phyloP scores from a whole-genome alignment of 345 rosid species.

The Linum lewisii region DNA sequence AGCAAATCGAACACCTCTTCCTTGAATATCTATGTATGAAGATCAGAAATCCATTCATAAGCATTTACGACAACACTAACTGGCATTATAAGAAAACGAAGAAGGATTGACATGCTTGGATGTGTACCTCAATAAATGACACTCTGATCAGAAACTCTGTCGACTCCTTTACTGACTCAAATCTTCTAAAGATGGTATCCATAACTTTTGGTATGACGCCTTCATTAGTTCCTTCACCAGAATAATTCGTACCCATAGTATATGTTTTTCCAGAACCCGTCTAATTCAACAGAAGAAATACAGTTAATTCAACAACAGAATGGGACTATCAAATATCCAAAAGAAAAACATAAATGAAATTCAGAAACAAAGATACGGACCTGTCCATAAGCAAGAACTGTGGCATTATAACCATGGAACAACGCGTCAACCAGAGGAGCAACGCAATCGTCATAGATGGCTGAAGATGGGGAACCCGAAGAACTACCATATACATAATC shows the following conservation, averaged over 20 bases:
- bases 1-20: conserved; percentile 92
- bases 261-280: conserved; percentile 94
- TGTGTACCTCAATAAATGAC: conserved; percentile 81
- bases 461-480: conserved; percentile 34
- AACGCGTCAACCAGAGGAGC: conserved; percentile 88
- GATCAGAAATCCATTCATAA: not conserved
- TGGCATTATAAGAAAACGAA: not conserved
- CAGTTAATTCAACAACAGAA: not conserved
- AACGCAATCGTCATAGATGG: conserved; percentile 55
- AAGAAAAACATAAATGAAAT: not conserved
- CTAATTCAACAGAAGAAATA: conserved; percentile 24
- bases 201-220: conserved; percentile 81
- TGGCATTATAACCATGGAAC: conserved; percentile 81
- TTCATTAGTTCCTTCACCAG: conserved; percentile 41
- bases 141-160: conserved; percentile 67
- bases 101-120: not conserved
- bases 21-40: conserved; percentile 58
- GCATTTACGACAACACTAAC: not conserved
- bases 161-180: conserved; percentile 34
- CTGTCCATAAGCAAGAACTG: conserved; percentile 95
- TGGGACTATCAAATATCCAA: not conserved
- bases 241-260: conserved; percentile 89
- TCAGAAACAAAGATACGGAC: conserved; percentile 18
- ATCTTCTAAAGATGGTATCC: conserved; percentile 57
- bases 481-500: conserved; percentile 58